A percentile compares a stretch with the other conserved stretches of the same genome.
Conservation (phyloP, 2,329 filamentous ascomycete species). For the Elsinoe fawcettii region DNA sequence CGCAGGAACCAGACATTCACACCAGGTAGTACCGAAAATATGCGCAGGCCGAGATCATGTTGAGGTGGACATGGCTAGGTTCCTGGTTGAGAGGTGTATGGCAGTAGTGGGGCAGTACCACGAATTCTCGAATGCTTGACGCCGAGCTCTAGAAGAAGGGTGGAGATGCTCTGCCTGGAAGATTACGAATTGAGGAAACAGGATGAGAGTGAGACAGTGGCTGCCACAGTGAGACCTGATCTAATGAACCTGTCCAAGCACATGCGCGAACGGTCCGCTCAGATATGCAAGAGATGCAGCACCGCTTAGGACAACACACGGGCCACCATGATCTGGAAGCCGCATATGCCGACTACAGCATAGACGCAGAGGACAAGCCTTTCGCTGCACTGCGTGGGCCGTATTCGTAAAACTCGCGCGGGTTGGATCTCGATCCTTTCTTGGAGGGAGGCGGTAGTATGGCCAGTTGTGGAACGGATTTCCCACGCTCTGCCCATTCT, state of each 20-base stretch:
- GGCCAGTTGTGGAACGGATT: background rate
- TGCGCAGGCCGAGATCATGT: slow-evolving; percentile 3
- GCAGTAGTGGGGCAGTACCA: slow-evolving; percentile 11
- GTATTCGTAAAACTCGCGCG: background rate
- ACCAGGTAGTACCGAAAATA: slow-evolving; percentile 3
- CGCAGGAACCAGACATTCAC: slow-evolving; percentile 11
- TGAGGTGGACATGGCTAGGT: background rate
- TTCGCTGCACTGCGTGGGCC: background rate
- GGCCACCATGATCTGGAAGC: slow-evolving; percentile 3
- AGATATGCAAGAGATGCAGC: background rate
- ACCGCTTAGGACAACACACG: background rate
- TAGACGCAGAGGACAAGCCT: background rate
- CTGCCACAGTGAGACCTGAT: slow-evolving; percentile 12
- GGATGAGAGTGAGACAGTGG: slow-evolving; percentile 8
- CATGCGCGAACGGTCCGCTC: slow-evolving; percentile 2
- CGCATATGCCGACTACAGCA: background rate
- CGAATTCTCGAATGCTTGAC: background rate
- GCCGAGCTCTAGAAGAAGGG: slow-evolving; percentile 6
- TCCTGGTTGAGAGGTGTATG: slow-evolving; percentile 7
- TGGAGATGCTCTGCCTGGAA: background rate
- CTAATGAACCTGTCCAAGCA: slow-evolving; percentile 5
- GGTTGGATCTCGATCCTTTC: background rate
- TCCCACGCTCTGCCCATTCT: background rate
- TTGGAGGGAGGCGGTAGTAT: background rate
- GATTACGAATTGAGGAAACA: background rate